Base-by-base conservation (phyloP, 2,329 filamentous ascomycete genomes). In the Fusarium sterilihyphosum region DNA sequence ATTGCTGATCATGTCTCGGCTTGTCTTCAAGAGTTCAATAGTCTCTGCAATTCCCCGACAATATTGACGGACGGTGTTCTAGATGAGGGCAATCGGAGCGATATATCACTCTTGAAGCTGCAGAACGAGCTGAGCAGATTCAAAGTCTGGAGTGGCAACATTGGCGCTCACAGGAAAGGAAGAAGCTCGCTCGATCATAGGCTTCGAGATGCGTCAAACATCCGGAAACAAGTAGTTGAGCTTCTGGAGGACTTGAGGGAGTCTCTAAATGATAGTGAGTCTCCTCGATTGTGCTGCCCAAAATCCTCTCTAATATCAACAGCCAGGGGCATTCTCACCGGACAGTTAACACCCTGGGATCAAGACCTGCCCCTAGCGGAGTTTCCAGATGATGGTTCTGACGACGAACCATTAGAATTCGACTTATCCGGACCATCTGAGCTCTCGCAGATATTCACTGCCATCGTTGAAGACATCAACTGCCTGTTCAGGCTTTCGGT, bases 61-160 rank as follows among this genome's bases (percentile, higher is more conserved):
- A 20, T 33, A 24, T 49, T 53, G 43, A 7, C 0, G 9, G 18
- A 20, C 8, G 1, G 5, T 1, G 26, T 26, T 26, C 26, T 6
- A 26, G 26, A 5, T 26, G n/a, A n/a, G n/a, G n/a, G n/a, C n/a
- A n/a, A n/a, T n/a, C 6, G 11, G 1, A 3, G 22, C 1, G 31
- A 12, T 0, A 22, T 22, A 2, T n/a, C 38, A 0, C 17, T 8
- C 0, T 4, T 47, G 2, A 50, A 14, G 5, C 53, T 33, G 11
- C 31, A 26, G 2, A 59, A 50, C 5, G 70, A 75, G 20, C 24
- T 47, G 6, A 31, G n/a, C 11, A 58, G 73, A 12, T 67, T 75
- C 37, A 73, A 73, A 18, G 49, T 75, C 0, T 73, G 73, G 73
- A 50, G 49, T 3, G 64, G 53, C 0, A 75, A 71, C 5, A 66